Conservation (phyloP, 2,329 filamentous ascomycete species). For the Chrysoporthe austroafricana region DNA sequence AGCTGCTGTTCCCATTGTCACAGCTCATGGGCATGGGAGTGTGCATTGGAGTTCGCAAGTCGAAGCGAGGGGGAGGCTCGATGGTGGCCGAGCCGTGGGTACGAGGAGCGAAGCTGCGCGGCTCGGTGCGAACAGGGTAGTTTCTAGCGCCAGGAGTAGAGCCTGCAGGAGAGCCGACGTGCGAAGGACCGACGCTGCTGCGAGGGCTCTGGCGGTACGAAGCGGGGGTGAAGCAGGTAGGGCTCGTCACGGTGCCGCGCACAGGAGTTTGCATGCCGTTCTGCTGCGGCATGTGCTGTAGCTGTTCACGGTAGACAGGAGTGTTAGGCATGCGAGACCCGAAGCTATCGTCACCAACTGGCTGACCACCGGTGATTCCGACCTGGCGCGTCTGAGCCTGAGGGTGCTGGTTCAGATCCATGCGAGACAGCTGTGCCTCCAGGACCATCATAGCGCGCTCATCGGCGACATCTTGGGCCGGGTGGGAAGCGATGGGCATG, state of each 20-base stretch:
- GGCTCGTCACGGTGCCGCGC: background rate
- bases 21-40: background rate
- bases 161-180: background rate
- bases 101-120: constrained; percentile 47
- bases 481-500: background rate
- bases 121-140: constrained; percentile 40
- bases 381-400: constrained; percentile 6
- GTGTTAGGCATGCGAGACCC: background rate
- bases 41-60: constrained; percentile 28
- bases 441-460: constrained; percentile 21
- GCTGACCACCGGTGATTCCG: background rate
- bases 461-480: background rate
- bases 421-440: constrained; percentile 16
- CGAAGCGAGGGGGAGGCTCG: constrained; percentile 45
- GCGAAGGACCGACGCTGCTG: background rate
- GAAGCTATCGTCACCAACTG: background rate
- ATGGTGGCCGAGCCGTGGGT: constrained; percentile 34
- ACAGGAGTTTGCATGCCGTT: background rate
- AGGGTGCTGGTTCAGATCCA: background rate
- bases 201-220: constrained; percentile 1
- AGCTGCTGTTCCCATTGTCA: background rate
- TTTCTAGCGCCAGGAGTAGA: background rate
- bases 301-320: background rate
- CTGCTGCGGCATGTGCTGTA: constrained; percentile 10
- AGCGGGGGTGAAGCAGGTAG: constrained; percentile 2